Evolutionary conservation across 176 grass and related monocot species (phyloP).

Genomic region (Elymus sibiricus): DNA sequence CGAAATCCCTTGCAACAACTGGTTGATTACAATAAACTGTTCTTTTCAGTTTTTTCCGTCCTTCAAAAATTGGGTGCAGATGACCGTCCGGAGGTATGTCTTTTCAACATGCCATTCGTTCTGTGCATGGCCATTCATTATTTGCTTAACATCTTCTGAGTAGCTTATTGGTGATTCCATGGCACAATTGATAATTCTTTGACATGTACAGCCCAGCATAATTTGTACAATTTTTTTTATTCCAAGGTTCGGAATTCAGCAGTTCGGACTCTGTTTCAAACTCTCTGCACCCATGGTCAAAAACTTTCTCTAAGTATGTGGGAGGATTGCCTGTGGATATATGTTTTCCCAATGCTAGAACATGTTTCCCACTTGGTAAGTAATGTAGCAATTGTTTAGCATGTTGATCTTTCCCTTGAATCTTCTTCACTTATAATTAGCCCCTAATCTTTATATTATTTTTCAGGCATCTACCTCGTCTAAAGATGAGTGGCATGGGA

Average conservation of each 20-base stretch:
- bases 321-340: constrained; percentile 93
- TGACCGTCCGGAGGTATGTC: constrained; percentile 89
- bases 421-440: constrained; percentile 30
- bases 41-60: constrained; percentile 91
- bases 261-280: constrained; percentile 91
- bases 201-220: neutral
- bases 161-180: constrained; percentile 11
- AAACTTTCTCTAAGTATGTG: constrained; percentile 90
- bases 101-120: constrained; percentile 20
- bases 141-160: constrained; percentile 9
- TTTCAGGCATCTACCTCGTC: constrained; percentile 92
- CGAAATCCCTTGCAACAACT: constrained; percentile 32
- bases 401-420: constrained; percentile 6
- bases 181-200: constrained; percentile 1
- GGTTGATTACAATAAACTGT: constrained; percentile 84
- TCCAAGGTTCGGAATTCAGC: constrained; percentile 92
- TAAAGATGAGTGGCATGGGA: constrained; percentile 96
- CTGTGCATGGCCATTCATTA: constrained; percentile 16
- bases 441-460: constrained; percentile 30
- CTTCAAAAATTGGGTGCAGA: constrained; percentile 83
- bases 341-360: constrained; percentile 96
- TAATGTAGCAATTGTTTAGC: constrained; percentile 12
- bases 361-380: constrained; percentile 93
- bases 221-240: constrained; percentile 6
- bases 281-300: constrained; percentile 87